These are phyloP conservation scores for Linum tenue DNA, from an alignment of 345 rosid species.

Conservation along the genomic window DNA sequence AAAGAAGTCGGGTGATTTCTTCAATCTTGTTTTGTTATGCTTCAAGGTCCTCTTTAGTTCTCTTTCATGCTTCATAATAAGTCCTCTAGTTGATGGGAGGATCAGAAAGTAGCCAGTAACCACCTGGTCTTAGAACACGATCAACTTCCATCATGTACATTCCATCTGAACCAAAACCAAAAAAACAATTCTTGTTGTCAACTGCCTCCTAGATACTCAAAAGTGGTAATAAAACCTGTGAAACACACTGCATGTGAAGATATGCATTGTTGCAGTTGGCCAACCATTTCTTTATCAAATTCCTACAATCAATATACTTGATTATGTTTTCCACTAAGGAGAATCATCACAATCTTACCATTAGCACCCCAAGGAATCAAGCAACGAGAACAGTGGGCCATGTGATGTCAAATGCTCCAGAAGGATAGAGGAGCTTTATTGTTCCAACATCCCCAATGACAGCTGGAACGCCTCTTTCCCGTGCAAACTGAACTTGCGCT, in stretches of 20 bases:
- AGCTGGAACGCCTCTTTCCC: conserved; percentile 2
- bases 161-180: not conserved
- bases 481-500: not conserved
- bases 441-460: conserved; percentile 2
- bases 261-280: too few relatives aligned
- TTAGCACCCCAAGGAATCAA: conserved; percentile 3
- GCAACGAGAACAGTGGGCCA: not conserved
- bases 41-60: not conserved
- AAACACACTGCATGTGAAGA: too few relatives aligned
- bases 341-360: not conserved
- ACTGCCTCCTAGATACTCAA: too few relatives aligned
- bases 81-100: not conserved
- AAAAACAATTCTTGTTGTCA: not conserved
- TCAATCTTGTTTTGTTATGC: not conserved
- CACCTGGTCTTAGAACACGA: conserved; percentile 3
- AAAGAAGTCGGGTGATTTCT: not conserved
- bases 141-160: conserved; percentile 3
- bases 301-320: too few relatives aligned
- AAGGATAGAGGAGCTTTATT: conserved; percentile 2
- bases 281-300: too few relatives aligned
- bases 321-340: too few relatives aligned
- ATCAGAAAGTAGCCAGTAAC: conserved; percentile 2
- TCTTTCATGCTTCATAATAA: not conserved
- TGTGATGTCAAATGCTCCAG: conserved; percentile 5
- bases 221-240: too few relatives aligned